Base-by-base conservation (phyloP, 108 stramenopile genomes). In the Cyclotella choctawhatcheeana region DNA sequence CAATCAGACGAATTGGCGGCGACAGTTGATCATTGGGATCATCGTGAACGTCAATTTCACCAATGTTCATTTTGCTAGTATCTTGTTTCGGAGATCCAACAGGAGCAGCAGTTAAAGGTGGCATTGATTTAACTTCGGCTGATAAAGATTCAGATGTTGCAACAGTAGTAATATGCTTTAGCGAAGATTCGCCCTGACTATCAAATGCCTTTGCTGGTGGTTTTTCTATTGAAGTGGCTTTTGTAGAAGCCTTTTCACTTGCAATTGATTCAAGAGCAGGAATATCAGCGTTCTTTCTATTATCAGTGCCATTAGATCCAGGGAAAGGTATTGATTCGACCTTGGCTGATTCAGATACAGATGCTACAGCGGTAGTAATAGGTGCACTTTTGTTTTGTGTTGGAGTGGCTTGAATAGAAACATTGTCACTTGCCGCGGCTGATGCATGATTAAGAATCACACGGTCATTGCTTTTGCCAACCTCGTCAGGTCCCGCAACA, bases 1-100 rank as follows among this genome's bases (percentile, higher is more conserved):
- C 29, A 13, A 56, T 56, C 55, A 31, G 55, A 56, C 29, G 29
- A 18, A 56, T 30, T 4, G 55, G 55, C n/a, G n/a, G n/a, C n/a
- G n/a, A n/a, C 2, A 56, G 5, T 18, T 4, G 29, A 12, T 56
- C 3, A 56, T 30, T 1, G 55, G 31, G 27, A 30, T 56, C 29
- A 31, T 1, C 27, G 55, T 56, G 14, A 1, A 13, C 10, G 7
- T 56, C 55, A 4, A 30, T 30, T 31, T 31, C 55, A 13, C n/a
- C 31, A 13, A 4, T 56, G 30, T 12, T 13, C 1, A 10, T 56
- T 30, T 56, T 30, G 20, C 1, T 22, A 22, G 51, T 22, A 1
- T 24, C 20, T 2, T 22, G n/a, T 10, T 10, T 18, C 3, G 51
- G 2, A 52, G 21, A 22, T n/a, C n/a, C n/a, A n/a, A n/a, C 8